Evolutionary conservation across 148 eudicot genomes (phyloP).

Genomic region (Chenopodium suecicum): DNA sequence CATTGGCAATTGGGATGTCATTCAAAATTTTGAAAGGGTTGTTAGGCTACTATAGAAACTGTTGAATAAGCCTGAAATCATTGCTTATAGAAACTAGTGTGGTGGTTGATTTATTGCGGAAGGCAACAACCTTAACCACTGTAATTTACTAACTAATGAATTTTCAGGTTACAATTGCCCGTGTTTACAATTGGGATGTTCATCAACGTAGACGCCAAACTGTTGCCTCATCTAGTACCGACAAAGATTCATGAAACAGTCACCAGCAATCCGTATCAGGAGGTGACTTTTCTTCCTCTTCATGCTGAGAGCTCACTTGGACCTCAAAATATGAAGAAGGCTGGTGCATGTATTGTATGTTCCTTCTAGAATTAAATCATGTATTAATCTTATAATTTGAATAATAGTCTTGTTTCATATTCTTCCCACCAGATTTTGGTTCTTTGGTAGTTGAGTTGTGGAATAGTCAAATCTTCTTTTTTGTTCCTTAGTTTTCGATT

Average conservation of each 20-base stretch:
- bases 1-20: no score
- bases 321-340: constrained; percentile 11
- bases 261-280: neutral
- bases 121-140: neutral
- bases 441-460: neutral
- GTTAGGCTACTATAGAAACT: neutral
- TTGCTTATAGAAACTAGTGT: neutral
- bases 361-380: neutral
- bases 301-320: neutral
- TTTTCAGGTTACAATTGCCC: constrained; percentile 84
- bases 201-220: constrained; percentile 76
- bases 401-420: constrained; percentile 9
- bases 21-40: neutral
- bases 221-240: constrained; percentile 27
- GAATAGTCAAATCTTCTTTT: neutral
- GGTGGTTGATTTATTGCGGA: neutral
- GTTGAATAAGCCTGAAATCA: neutral
- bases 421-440: constrained; percentile 15
- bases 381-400: neutral
- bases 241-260: constrained; percentile 45
- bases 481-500: neutral
- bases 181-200: constrained; percentile 95
- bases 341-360: constrained; percentile 17
- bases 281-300: constrained; percentile 22
- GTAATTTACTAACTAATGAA: neutral